Evolutionary conservation across 352 stramenopile genomes (phyloP).

Genomic region (Globisporangium solare): DNA sequence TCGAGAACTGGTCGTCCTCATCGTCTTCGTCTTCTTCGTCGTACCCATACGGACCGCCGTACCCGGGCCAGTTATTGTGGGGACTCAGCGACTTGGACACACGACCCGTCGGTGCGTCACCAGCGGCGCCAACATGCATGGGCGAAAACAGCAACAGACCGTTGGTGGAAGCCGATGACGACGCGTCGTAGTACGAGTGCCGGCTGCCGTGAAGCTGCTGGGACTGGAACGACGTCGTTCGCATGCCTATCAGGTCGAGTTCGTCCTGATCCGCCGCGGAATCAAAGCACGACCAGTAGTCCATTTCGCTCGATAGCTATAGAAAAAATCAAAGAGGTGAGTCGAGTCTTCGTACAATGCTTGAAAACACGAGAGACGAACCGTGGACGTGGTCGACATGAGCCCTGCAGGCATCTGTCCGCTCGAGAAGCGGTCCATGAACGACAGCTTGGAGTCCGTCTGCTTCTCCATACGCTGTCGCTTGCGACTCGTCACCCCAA

Average conservation of each 20-base stretch:
- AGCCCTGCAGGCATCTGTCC: slow-evolving; percentile 12
- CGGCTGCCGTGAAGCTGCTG: not conserved
- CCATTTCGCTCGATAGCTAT: slow-evolving; percentile 31
- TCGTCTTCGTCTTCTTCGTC: slow-evolving; percentile 9
- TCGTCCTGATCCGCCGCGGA: slow-evolving; percentile 17
- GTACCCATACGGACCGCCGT: slow-evolving; percentile 5
- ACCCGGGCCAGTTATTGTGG: slow-evolving; percentile 9
- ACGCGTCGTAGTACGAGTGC: slow-evolving; percentile 5
- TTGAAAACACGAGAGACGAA: not conserved
- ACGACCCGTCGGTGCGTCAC: not conserved
- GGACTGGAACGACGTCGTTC: not conserved
- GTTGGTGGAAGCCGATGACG: slow-evolving; percentile 7
- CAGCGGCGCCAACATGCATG: slow-evolving; percentile 5
- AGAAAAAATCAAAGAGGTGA: not conserved
- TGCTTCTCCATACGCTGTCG: not conserved
- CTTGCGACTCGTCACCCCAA: slow-evolving; percentile 17
- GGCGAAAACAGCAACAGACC: slow-evolving; percentile 18
- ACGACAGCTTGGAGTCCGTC: slow-evolving; percentile 7
- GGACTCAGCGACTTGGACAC: slow-evolving; percentile 10
- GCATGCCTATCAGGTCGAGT: slow-evolving; percentile 6
- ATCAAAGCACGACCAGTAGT: slow-evolving; percentile 38
- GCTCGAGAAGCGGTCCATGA: slow-evolving; percentile 11
- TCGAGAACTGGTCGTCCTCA: slow-evolving; percentile 1
- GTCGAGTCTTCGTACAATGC: not conserved
- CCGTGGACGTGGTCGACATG: slow-evolving; percentile 20